Percentiles rank a stretch among this genome's conserved stretches.
These are phyloP conservation scores for Plantago major DNA, from an alignment of 257 asterid genomes.

Conservation along the genomic window DNA sequence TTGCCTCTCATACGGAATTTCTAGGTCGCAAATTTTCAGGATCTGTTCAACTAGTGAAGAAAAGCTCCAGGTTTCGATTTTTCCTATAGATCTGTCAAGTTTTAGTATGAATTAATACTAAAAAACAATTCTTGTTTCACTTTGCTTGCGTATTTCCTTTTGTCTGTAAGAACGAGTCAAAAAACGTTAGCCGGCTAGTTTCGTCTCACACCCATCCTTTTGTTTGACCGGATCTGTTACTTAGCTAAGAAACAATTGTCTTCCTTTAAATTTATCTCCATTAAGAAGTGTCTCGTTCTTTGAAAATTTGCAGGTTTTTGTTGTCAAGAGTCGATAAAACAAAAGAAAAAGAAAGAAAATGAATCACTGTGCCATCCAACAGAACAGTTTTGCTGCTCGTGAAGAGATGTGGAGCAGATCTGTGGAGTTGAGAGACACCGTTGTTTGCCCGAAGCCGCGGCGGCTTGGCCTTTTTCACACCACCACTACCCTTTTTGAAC, in stretches of 20 bases:
- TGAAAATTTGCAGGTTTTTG: constrained; percentile 21
- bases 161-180: constrained; percentile 40
- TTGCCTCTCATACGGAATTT: too few relatives aligned
- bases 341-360: constrained; percentile 29
- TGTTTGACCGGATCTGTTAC: constrained; percentile 36
- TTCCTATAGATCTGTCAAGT: constrained; percentile 32
- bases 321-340: not conserved
- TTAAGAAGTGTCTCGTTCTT: constrained; percentile 2
- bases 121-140: not conserved
- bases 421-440: constrained; percentile 38
- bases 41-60: constrained; percentile 15
- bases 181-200: constrained; percentile 31
- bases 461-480: constrained; percentile 53
- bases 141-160: not conserved
- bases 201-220: not conserved
- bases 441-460: constrained; percentile 94
- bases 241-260: constrained; percentile 5
- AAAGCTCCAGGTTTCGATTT: constrained; percentile 21
- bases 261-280: not conserved
- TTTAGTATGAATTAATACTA: constrained; percentile 6
- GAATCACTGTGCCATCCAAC: constrained; percentile 62
- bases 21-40: not conserved
- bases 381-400: constrained; percentile 43
- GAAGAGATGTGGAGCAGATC: constrained; percentile 62
- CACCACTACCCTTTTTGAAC: constrained; percentile 35